These are phyloP conservation scores for Trametes cingulata DNA, from an alignment of 768 basidiomycete species.

Conservation along the genomic window DNA sequence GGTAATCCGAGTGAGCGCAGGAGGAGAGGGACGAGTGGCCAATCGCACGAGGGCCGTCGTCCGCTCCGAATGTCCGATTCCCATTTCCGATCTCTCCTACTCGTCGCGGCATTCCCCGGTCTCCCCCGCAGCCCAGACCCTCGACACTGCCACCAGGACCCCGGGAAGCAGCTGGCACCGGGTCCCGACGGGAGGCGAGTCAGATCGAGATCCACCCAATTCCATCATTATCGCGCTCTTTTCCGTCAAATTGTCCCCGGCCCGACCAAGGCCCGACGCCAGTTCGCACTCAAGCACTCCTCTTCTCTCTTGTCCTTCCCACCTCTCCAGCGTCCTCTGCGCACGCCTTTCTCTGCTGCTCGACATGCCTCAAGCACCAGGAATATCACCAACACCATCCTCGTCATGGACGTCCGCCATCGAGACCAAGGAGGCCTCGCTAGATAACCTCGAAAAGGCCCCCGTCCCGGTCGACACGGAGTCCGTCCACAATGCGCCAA, in stretches of 20 bases:
- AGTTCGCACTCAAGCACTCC: background rate
- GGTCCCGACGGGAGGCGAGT: background rate
- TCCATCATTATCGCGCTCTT: no score
- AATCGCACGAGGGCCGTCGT: background rate
- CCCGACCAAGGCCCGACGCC: background rate
- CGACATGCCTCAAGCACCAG: background rate
- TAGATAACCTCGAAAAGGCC: constrained; percentile 15
- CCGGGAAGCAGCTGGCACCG: background rate
- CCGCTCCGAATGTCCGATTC: constrained; percentile 6
- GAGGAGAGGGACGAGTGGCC: background rate
- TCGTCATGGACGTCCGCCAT: constrained; percentile 13
- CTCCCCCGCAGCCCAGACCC: background rate
- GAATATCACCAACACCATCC: background rate
- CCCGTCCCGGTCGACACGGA: background rate
- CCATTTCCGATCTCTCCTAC: background rate
- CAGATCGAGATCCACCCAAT: background rate
- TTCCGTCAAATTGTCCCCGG: constrained; percentile 1
- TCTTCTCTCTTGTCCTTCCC: background rate
- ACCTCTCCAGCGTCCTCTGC: background rate
- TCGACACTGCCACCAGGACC: background rate
- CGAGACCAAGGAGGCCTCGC: constrained; percentile 9
- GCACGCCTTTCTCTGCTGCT: background rate
- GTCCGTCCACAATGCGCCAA: constrained; percentile 1
- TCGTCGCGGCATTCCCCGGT: constrained; percentile 12
- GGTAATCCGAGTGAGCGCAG: background rate